Conservation (phyloP, 495 filamentous ascomycete genomes). For the Aspergillus avenaceus region DNA sequence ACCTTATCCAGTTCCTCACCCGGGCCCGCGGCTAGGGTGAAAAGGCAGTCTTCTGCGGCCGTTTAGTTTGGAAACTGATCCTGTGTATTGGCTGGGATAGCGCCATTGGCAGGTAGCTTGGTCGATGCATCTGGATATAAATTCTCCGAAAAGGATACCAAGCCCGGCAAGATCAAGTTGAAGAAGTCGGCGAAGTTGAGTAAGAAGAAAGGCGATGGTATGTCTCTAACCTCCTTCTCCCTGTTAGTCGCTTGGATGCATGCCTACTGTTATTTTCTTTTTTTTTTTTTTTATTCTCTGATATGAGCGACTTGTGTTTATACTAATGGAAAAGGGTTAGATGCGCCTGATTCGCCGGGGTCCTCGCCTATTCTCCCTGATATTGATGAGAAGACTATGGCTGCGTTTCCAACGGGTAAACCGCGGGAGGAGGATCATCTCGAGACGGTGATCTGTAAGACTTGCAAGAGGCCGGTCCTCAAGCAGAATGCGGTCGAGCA, state of each 20-base stretch:
- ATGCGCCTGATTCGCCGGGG: constrained; percentile 32
- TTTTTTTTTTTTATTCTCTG: not conserved
- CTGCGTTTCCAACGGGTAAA: constrained; percentile 68
- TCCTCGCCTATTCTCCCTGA: constrained; percentile 64
- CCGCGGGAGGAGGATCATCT: constrained; percentile 63
- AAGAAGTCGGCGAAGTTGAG: constrained; percentile 62
- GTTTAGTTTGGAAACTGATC: too few relatives aligned
- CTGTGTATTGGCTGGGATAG: constrained; percentile 1
- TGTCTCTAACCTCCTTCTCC: constrained; percentile 10
- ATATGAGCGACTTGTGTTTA: too few relatives aligned
- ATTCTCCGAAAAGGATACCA: constrained; percentile 60
- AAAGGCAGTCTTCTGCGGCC: too few relatives aligned
- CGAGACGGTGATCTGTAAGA: constrained; percentile 71
- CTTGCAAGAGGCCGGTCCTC: constrained; percentile 72
- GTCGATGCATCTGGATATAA: constrained; percentile 47
- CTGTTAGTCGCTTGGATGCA: too few relatives aligned
- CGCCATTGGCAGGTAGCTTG: constrained; percentile 33
- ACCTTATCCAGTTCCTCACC: too few relatives aligned
- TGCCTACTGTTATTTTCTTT: too few relatives aligned
- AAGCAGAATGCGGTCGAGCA: constrained; percentile 60
- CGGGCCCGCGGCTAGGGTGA: too few relatives aligned
- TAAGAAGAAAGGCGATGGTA: constrained; percentile 51
- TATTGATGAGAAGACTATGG: constrained; percentile 62
- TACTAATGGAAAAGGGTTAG: too few relatives aligned
- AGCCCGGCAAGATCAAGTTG: constrained; percentile 59